Conservation (phyloP, 495 filamentous ascomycete genomes). For the Pseudevernia furfuracea region DNA sequence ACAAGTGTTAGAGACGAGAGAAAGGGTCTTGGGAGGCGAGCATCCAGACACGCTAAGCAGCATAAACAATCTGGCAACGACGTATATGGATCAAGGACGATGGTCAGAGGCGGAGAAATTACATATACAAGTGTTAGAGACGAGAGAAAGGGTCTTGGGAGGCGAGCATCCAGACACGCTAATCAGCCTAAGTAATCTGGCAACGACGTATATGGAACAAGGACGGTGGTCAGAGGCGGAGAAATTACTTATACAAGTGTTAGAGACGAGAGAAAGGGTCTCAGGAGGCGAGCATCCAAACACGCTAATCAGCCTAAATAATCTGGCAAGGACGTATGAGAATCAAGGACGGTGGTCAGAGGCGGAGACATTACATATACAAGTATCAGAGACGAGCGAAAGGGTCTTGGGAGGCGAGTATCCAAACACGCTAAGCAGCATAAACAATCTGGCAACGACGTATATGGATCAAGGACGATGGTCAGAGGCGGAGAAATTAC, state of each 20-base stretch:
- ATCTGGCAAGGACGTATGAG: neutral
- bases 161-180: conserved; percentile 34
- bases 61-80: neutral
- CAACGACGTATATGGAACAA: neutral
- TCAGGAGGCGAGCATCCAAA: neutral
- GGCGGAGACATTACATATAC: neutral
- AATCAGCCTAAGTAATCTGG: conserved; percentile 31
- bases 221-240: conserved; percentile 17
- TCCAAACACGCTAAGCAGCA: conserved; percentile 19
- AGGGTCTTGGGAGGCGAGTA: conserved; percentile 15
- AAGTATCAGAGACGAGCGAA: conserved; percentile 26
- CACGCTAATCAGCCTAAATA: conserved; percentile 14
- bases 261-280: conserved; percentile 4
- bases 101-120: neutral
- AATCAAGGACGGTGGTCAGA: conserved; percentile 7
- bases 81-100: neutral
- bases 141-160: conserved; percentile 8
- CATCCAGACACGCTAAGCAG: conserved; percentile 30
- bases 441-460: conserved; percentile 26
- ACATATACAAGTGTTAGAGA: conserved; percentile 21
- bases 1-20: conserved; percentile 20
- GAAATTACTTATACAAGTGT: conserved; percentile 4
- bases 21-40: conserved; percentile 29
- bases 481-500: neutral
- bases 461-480: neutral